These are phyloP conservation scores for Trichoderma atrobrunneum DNA, from an alignment of 2,329 filamentous ascomycete species.

Conservation along the genomic window DNA sequence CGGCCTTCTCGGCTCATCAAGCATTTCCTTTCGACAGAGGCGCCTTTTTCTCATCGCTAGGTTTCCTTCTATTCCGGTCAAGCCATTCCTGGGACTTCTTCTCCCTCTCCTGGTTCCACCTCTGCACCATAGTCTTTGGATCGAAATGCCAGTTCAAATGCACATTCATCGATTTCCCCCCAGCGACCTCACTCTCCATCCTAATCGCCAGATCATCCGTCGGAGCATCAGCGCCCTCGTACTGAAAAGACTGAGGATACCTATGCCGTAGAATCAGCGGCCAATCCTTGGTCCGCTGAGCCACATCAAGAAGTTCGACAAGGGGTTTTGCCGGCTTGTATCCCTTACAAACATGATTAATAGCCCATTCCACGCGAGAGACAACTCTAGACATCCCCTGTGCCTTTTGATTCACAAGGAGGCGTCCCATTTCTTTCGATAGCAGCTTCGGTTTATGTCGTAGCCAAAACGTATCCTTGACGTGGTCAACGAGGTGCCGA, in stretches of 20 bases:
- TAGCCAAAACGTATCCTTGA: conserved; percentile 30
- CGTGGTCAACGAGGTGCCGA: conserved; percentile 27
- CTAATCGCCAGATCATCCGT: conserved; percentile 17
- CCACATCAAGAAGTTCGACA: conserved; percentile 26
- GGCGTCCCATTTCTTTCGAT: conserved; percentile 27
- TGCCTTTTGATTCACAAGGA: conserved; percentile 12
- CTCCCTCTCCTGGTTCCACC: conserved; percentile 1
- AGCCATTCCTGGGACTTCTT: conserved; percentile 1
- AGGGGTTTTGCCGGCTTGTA: conserved; percentile 32
- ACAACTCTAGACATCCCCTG: conserved; percentile 19
- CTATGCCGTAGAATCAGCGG: conserved; percentile 26
- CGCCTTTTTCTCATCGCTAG: not conserved
- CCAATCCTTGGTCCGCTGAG: conserved; percentile 29
- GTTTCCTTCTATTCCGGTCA: not conserved
- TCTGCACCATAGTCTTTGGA: conserved; percentile 19
- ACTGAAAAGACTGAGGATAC: not conserved
- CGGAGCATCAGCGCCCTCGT: not conserved
- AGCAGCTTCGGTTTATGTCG: conserved; percentile 29
- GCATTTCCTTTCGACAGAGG: not conserved
- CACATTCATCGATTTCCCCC: conserved; percentile 16
- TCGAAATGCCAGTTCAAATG: conserved; percentile 17
- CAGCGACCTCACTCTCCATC: not conserved
- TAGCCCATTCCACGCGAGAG: conserved; percentile 31
- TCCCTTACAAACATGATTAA: conserved; percentile 30
- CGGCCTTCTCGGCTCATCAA: not conserved